Conservation (phyloP, 768 basidiomycete species). For the Termitomyces sp. region DNA sequence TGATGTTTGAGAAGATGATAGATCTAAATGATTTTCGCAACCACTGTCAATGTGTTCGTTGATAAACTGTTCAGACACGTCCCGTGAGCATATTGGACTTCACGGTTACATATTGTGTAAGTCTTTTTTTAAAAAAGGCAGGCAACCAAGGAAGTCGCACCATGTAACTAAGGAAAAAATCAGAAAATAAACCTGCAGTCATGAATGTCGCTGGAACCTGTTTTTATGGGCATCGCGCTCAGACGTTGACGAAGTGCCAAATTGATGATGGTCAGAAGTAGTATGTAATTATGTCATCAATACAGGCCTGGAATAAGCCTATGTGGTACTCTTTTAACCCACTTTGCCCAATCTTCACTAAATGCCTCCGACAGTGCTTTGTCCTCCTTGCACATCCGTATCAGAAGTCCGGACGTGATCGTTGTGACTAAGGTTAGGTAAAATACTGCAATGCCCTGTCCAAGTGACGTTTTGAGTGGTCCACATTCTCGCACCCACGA, state of each 20-base stretch:
- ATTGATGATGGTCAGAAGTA: not conserved
- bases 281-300: constrained; percentile 17
- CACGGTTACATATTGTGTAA: not conserved
- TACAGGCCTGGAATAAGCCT: constrained; percentile 44
- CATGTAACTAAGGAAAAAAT: constrained; percentile 12
- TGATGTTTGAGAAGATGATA: constrained; percentile 9
- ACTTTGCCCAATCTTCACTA: constrained; percentile 36
- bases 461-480: constrained; percentile 24
- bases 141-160: constrained; percentile 1
- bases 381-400: constrained; percentile 42
- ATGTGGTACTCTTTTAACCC: constrained; percentile 40
- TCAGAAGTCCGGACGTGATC: constrained; percentile 29
- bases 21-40: constrained; percentile 24
- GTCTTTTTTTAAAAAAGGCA: not conserved
- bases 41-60: constrained; percentile 48
- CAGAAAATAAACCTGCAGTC: not conserved
- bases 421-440: constrained; percentile 23
- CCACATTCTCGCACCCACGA: constrained; percentile 43
- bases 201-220: constrained; percentile 3
- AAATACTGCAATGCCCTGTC: constrained; percentile 20
- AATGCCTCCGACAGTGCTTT: constrained; percentile 32
- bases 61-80: constrained; percentile 35
- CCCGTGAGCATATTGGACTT: constrained; percentile 45
- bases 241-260: not conserved
- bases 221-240: not conserved